Percentiles rank a stretch among this genome's conserved stretches.
These are phyloP conservation scores for Citropsis articulata DNA, from an alignment of 345 rosid genomes.

Conservation along the genomic window DNA sequence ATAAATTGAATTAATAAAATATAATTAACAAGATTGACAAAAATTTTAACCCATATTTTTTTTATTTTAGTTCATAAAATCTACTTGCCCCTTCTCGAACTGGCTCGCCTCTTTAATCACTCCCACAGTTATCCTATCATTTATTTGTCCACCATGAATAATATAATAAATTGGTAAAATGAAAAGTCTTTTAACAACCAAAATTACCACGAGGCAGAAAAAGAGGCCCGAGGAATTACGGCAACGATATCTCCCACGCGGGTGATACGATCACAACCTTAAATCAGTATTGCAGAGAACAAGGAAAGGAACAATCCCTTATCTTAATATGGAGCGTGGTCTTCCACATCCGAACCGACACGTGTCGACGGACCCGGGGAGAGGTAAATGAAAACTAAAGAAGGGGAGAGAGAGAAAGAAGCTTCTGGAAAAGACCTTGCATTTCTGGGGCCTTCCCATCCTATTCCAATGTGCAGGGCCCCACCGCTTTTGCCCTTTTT, in stretches of 20 bases:
- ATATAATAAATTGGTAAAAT: no score
- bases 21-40: no score
- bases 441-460: conserved; percentile 39
- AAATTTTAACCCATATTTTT: no score
- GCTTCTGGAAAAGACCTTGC: conserved; percentile 49
- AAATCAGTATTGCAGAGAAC: background rate
- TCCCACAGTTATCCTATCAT: no score
- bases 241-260: background rate
- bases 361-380: background rate
- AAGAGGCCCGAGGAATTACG: background rate
- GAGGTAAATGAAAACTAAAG: background rate
- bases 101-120: no score
- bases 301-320: no score
- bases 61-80: no score
- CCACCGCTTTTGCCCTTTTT: conserved; percentile 15
- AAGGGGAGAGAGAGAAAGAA: conserved; percentile 23
- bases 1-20: no score
- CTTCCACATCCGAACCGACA: background rate
- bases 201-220: background rate
- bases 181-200: background rate
- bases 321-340: background rate
- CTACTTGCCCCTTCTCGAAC: no score
- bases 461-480: conserved; percentile 27
- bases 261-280: background rate
- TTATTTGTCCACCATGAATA: no score